Percentiles rank a stretch among this genome's conserved stretches.
Conservation (phyloP, 1,284 basidiomycete genomes). For the Trichosporon sp. region DNA sequence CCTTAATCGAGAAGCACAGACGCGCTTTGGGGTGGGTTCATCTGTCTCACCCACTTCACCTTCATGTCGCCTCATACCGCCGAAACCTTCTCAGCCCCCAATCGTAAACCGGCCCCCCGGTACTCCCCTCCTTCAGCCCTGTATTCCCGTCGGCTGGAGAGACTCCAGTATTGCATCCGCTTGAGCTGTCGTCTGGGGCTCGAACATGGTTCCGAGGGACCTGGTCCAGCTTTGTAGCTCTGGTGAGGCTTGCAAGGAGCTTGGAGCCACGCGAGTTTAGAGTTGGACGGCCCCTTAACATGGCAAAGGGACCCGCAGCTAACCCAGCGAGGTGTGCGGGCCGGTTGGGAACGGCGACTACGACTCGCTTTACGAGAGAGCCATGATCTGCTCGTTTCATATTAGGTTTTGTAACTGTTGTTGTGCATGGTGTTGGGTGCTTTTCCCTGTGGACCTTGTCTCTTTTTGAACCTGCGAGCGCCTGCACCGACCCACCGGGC, state of each 20-base stretch:
- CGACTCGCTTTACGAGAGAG: neutral
- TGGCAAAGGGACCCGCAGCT: neutral
- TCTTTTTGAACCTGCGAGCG: neutral
- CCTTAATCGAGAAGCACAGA: conserved; percentile 10
- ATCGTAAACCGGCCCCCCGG: neutral
- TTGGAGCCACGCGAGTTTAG: neutral
- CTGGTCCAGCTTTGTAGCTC: neutral
- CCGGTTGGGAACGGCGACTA: neutral
- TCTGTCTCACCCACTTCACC: neutral
- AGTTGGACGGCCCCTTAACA: neutral
- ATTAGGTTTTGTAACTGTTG: conserved; percentile 4
- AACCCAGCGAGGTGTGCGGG: neutral
- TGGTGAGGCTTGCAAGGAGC: neutral
- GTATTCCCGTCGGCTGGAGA: neutral
- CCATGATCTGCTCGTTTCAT: conserved; percentile 17
- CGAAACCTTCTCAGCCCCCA: neutral
- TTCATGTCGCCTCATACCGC: neutral
- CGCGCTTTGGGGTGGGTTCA: conserved; percentile 1
- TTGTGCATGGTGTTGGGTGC: neutral
- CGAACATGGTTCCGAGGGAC: conserved; percentile 1
- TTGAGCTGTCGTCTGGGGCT: neutral
- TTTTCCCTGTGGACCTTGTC: neutral
- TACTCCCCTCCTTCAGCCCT: neutral
- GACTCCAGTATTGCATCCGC: conserved; percentile 1
- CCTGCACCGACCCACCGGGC: neutral